These are phyloP conservation scores for Gossypium trilobum DNA, from an alignment of 441 rosid genomes.

Conservation along the genomic window DNA sequence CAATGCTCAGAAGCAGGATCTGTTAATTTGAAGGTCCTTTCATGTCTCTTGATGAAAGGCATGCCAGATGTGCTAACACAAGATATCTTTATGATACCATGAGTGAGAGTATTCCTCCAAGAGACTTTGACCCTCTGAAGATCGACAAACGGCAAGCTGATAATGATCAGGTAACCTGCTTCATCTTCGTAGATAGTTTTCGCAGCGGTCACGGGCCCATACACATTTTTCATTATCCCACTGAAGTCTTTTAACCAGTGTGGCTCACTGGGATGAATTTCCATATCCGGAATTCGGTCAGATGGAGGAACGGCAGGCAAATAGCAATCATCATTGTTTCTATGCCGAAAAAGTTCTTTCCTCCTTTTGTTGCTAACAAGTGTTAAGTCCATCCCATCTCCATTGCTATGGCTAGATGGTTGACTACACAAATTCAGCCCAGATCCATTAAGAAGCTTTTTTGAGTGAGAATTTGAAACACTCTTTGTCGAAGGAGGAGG, in stretches of 20 bases:
- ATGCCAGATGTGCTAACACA: slow-evolving; percentile 44
- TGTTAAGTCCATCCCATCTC: slow-evolving; percentile 46
- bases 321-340: slow-evolving; percentile 42
- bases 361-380: slow-evolving; percentile 51
- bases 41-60: slow-evolving; percentile 49
- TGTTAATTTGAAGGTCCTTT: slow-evolving; percentile 49
- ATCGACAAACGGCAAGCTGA: slow-evolving; percentile 63
- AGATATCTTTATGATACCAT: slow-evolving; percentile 49
- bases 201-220: slow-evolving; percentile 59
- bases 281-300: slow-evolving; percentile 30
- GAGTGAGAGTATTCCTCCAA: slow-evolving; percentile 56
- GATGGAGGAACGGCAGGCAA: slow-evolving; percentile 32
- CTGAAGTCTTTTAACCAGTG: slow-evolving; percentile 48
- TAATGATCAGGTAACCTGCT: slow-evolving; percentile 47
- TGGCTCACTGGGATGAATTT: slow-evolving; percentile 38
- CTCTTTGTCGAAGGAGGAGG: slow-evolving; percentile 33
- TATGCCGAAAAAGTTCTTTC: slow-evolving; percentile 43
- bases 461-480: slow-evolving; percentile 36
- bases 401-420: slow-evolving; percentile 33
- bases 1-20: slow-evolving; percentile 61
- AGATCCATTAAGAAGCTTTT: slow-evolving; percentile 52
- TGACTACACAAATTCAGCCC: slow-evolving; percentile 51
- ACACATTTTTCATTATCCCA: slow-evolving; percentile 46
- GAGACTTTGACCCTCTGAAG: slow-evolving; percentile 59
- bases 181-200: slow-evolving; percentile 61